Evolutionary conservation across 2,329 filamentous ascomycete genomes (phyloP), one percentile per base, ranked within the genome.

Genomic region (Aureobasidium sp.): DNA sequence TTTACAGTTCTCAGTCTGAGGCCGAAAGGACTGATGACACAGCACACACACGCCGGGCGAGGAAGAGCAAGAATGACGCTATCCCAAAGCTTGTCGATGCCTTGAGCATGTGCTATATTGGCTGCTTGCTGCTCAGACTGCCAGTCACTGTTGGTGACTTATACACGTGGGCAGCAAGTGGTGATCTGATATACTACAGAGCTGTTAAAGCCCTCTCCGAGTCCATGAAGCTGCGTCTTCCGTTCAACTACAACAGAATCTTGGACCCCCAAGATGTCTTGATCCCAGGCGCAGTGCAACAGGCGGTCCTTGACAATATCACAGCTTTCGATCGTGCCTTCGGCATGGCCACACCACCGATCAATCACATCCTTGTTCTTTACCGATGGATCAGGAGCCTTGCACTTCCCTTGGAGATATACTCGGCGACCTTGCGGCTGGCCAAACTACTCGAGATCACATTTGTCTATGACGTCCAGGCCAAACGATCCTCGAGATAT

Each of bases 71-170:
- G 77, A 74, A 56, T 67, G 72, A 71, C 69, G 84, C 67, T 9
- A 69, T 71, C 2, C 92, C 92, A 1, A 84, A 78, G 57, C 76
- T 95, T 39, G 76, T 89, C 46, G 92, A 96, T 67, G 88, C 87
- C 0, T 74, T 97, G 59, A 86, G 81, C 1, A 72, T 96, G 12
- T 92, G 89, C 70, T 97, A 97, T 75, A 74, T 97, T 37, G 92
- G 85, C 1, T 85, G 85, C 41, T 69, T 94, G 50, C 78, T 96
- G 29, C 78, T 96, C 67, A 85, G 88, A 62, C 79, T 94, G 62
- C 91, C 92, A 0, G 80, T 90, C n/a, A 85, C 86, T 26, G 77
- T 93, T 8, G 87, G 85, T 12, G 89, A 95, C 66, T 74, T 97
- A 13, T 81, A 81, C 65, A 71, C 71, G 48, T 96, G 89, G 86